phyloP scores from a whole-genome alignment of 192 early-diverging fungal species.

The Backusella circina region DNA sequence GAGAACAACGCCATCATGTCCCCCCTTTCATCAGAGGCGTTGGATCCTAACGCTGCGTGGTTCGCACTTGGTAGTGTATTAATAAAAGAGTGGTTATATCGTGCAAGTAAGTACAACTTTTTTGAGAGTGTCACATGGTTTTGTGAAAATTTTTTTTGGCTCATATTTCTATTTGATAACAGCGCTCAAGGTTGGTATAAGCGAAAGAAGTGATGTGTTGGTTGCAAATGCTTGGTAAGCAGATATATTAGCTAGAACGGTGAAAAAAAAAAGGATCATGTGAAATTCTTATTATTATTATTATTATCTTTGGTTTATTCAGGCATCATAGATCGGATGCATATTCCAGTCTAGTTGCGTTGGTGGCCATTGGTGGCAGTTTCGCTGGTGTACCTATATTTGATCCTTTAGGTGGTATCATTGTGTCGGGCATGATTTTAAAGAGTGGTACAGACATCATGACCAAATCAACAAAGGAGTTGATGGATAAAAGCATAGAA shows the following conservation, averaged over 20 bases:
- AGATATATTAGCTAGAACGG: neutral
- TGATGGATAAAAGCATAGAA: conserved; percentile 29
- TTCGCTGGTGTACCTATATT: conserved; percentile 62
- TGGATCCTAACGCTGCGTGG: conserved; percentile 66
- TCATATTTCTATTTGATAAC: neutral
- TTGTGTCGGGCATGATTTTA: conserved; percentile 68
- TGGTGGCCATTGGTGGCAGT: conserved; percentile 69
- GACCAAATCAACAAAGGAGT: conserved; percentile 29
- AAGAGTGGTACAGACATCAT: conserved; percentile 58
- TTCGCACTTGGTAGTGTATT: conserved; percentile 63
- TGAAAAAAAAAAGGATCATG: neutral
- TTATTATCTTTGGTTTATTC: neutral
- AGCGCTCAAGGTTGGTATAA: conserved; percentile 55
- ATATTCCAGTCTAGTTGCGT: conserved; percentile 63
- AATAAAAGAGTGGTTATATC: conserved; percentile 74
- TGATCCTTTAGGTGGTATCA: conserved; percentile 75
- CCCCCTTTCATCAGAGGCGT: conserved; percentile 1
- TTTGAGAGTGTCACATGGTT: neutral
- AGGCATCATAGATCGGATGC: conserved; percentile 82
- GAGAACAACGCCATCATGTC: conserved; percentile 12
- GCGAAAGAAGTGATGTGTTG: conserved; percentile 65
- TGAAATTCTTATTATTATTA: neutral
- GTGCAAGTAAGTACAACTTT: conserved; percentile 41
- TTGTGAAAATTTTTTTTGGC: neutral
- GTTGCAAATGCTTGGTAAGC: conserved; percentile 74